Evolutionary conservation across 129 eudicot genomes (phyloP), one percentile per base, ranked within the genome.

Genomic region (Helianthus tuberosus): DNA sequence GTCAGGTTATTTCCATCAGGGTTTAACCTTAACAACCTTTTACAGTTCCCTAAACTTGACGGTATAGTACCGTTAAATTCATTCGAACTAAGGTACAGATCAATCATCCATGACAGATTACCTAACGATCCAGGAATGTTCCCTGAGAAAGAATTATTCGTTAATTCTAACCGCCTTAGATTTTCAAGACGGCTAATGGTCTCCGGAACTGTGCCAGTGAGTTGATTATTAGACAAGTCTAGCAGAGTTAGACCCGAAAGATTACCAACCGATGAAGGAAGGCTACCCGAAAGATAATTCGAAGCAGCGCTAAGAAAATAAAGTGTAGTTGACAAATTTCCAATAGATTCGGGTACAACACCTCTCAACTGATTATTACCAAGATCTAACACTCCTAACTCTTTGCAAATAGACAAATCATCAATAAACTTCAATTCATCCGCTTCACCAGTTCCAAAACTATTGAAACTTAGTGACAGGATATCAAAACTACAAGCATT

Each of bases 361-460:
- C 84, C 81, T 53, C 43, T 58, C 8, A 79, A 65, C 52, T 75
- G 78, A 68, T 79, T 79, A 6, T 23, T 15, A n/a, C 49, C 17
- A 1, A 83, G 51, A 70, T 55, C 81, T 12, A 83, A 16, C 46
- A 64, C 61, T 2, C 70, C 69, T 47, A 83, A 64, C 8, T 27
- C 13, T 5, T 25, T 65, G 41, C 84, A 79, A 49, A 74, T 75
- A 23, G 75, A 41, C 61, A 75, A 14, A 27, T 65, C 75, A 47
- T 63, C 68, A 2, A 83, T 25, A 14, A 79, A 79, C 6, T 52
- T 48, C 63, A 71, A 20, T 57, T 83, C 87, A 66, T 83, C 75
- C 3, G 35, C 25, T 1, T 83, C 81, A 39, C 87, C 84, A 8
- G 72, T 83, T 41, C 82, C 87, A 6, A 83, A 64, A 52, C 60